These are phyloP conservation scores for Naematelia aurantialba DNA, from an alignment of 768 basidiomycete species.

Conservation along the genomic window DNA sequence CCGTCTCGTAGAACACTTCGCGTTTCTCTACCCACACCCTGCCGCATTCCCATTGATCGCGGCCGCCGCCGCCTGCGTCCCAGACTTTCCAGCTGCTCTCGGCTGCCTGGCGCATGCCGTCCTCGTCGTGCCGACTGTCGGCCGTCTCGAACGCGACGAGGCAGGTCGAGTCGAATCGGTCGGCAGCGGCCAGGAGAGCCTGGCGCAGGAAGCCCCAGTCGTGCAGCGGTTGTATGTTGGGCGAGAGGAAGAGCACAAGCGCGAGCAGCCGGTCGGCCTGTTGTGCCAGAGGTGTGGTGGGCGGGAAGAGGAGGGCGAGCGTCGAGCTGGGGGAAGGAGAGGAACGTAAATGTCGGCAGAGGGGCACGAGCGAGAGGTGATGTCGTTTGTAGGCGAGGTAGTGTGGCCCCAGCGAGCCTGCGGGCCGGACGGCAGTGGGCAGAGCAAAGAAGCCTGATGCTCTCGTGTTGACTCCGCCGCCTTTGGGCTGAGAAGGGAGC, in stretches of 20 bases:
- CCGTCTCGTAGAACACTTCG: constrained; percentile 85
- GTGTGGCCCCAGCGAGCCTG: constrained; percentile 18
- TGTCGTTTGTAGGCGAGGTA: constrained; percentile 48
- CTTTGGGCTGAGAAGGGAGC: constrained; percentile 37
- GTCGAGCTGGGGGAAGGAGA: constrained; percentile 59
- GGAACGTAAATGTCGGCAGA: constrained; percentile 54
- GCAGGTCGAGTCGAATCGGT: constrained; percentile 80
- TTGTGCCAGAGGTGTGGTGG: constrained; percentile 51
- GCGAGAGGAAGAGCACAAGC: constrained; percentile 71
- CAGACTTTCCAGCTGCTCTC: constrained; percentile 82
- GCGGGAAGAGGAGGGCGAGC: constrained; percentile 59
- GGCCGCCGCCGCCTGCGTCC: constrained; percentile 53
- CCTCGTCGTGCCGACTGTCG: constrained; percentile 69
- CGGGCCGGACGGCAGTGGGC: constrained; percentile 10
- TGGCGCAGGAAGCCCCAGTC: constrained; percentile 63
- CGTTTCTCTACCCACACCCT: constrained; percentile 93
- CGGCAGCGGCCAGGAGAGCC: constrained; percentile 71
- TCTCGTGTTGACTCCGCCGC: constrained; percentile 16
- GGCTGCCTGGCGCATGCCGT: constrained; percentile 73
- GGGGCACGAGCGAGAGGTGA: constrained; percentile 50
- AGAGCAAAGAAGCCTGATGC: constrained; percentile 50
- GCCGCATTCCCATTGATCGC: constrained; percentile 78
- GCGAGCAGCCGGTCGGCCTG: constrained; percentile 70
- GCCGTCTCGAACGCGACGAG: constrained; percentile 86
- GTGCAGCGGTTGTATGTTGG: constrained; percentile 65